Base-by-base conservation (phyloP, 495 filamentous ascomycete genomes). In the Apiosordaria backusii region DNA sequence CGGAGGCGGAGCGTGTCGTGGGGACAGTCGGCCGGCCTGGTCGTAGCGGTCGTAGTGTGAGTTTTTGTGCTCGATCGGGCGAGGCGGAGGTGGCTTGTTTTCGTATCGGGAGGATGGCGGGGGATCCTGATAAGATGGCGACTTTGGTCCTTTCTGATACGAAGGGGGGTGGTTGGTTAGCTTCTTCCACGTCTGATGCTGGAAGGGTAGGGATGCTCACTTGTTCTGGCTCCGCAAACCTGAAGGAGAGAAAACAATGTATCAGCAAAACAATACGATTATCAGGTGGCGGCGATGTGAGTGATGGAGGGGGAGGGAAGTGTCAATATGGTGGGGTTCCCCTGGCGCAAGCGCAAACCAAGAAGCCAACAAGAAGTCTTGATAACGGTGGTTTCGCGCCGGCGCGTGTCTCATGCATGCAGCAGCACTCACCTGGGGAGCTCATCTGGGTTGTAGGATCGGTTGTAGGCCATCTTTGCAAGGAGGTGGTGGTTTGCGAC, bases 191-290 rank as follows among this genome's bases (percentile, higher is more conserved):
- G 27, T 13, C 5, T 22, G 22, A 25, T 18, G 25, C 7, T 59
- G 7, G 57, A 4, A 10, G 24, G 7, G n/a, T 9, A 54, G 25
- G 61, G 59, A 45, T 64, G 59, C 79, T 70, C 83, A 96, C 93
- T 84, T 90, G 90, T 72, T 99, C 95, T 53, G 95, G 95, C 75
- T 99, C 95, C 70, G 92, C 93, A 75, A 97, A 95, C 70, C 92
- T 96, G 27, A 61, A 76, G 70, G 27, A 50, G 67, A 23, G 5
- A 35, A 54, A 35, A 29, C 65, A 60, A 53, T 19, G 16, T 60
- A 68, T 73, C 67, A 71, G 68, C 74, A 65, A 60, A 64, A 63
- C 25, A 62, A 66, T 57, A 72, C 21, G 65, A 59, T 35, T 9
- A 63, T 57, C 29, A 57, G 52, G 16, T 67, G 35, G 60, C 62